A percentile compares a stretch with the other conserved stretches of the same genome.
Conservation (phyloP, 164 flowering plant species). For the Brasenia schreberi region DNA sequence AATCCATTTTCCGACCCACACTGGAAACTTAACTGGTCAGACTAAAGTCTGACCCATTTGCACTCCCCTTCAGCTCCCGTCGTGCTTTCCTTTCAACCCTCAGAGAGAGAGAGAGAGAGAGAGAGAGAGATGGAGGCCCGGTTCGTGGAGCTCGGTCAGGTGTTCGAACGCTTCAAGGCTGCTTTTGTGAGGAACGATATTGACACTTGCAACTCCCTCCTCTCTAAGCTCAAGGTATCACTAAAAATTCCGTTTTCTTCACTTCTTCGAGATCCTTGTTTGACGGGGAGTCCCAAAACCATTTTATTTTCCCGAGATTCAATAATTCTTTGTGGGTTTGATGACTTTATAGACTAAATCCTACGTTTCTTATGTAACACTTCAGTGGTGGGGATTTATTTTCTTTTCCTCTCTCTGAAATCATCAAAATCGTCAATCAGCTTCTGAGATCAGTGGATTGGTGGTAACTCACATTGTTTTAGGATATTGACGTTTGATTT, state of each 20-base stretch:
- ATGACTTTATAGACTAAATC: not conserved
- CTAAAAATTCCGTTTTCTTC: no score
- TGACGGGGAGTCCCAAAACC: not conserved
- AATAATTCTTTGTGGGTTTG: not conserved
- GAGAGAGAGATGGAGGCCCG: slow-evolving; percentile 49
- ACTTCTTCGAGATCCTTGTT: not conserved
- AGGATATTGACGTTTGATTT: no score
- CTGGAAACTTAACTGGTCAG: no score
- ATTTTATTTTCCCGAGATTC: not conserved
- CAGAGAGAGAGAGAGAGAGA: not conserved
- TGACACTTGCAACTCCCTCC: slow-evolving; percentile 32
- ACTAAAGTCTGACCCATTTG: no score
- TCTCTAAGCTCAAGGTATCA: slow-evolving; percentile 71
- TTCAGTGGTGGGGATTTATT: no score
- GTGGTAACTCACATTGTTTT: no score
- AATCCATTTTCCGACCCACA: not conserved
- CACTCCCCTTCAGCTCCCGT: no score
- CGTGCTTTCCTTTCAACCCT: not conserved
- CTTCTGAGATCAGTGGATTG: no score
- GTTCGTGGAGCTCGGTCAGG: slow-evolving; percentile 39
- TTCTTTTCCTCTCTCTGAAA: no score
- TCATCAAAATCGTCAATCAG: no score
- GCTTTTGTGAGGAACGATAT: slow-evolving; percentile 44
- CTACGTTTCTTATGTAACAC: no score
- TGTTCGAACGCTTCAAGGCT: slow-evolving; percentile 69